Conservation (phyloP, 1,139 yeast genomes). For the Petasospora rhodanensis region DNA sequence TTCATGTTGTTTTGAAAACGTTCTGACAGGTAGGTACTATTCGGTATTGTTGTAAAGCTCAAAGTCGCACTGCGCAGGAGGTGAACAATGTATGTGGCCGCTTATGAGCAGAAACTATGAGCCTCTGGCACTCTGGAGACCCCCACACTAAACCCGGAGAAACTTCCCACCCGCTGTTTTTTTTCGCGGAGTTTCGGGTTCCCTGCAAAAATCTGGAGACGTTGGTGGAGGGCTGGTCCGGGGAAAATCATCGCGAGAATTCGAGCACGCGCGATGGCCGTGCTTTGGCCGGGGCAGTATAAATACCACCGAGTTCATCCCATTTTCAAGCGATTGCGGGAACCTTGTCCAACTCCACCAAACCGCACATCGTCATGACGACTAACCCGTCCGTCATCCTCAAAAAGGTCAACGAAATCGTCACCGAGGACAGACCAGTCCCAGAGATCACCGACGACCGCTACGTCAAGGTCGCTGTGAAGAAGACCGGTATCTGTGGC, state of each 20-base stretch:
- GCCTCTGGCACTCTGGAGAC: no score
- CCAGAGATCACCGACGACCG: slow-evolving; percentile 60
- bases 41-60: no score
- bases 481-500: slow-evolving; percentile 80
- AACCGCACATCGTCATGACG: slow-evolving; percentile 7
- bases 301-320: background rate
- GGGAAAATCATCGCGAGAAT: slow-evolving; percentile 12
- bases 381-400: slow-evolving; percentile 50
- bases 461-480: slow-evolving; percentile 69
- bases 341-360: background rate
- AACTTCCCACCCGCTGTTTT: no score
- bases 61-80: no score
- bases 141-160: no score
- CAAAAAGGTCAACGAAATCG: slow-evolving; percentile 57
- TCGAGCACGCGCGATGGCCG: slow-evolving; percentile 1
- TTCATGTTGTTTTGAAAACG: no score
- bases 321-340: background rate
- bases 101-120: no score
- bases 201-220: no score
- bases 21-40: no score
- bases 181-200: no score
- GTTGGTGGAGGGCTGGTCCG: no score
- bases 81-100: no score
- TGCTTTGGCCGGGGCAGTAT: background rate
- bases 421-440: slow-evolving; percentile 59